phyloP scores from a whole-genome alignment of 768 basidiomycete genomes.

The Royoungia palumana region DNA sequence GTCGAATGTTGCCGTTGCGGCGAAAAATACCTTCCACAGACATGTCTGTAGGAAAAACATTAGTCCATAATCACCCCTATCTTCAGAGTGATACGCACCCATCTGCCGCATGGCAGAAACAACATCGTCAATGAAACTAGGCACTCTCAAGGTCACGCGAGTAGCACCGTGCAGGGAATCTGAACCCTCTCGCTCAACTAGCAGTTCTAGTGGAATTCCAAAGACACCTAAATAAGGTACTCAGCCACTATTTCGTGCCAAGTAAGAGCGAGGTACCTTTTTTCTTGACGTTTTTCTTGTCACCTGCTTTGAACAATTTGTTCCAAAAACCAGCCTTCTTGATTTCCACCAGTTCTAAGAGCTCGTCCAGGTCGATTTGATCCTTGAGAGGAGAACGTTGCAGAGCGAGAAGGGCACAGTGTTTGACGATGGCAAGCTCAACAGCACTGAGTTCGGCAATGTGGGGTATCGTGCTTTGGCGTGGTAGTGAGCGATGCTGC shows the following conservation, averaged over 20 bases:
- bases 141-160: constrained; percentile 78
- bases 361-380: constrained; percentile 86
- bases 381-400: constrained; percentile 76
- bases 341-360: constrained; percentile 86
- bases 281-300: constrained; percentile 90
- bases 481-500: constrained; percentile 78
- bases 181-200: constrained; percentile 93
- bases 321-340: constrained; percentile 97
- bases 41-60: constrained; percentile 67
- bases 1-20: constrained; percentile 95
- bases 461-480: constrained; percentile 74
- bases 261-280: constrained; percentile 52
- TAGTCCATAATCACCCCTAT: background rate
- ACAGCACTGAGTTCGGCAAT: constrained; percentile 81
- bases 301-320: constrained; percentile 85
- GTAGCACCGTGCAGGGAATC: constrained; percentile 93
- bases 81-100: constrained; percentile 55
- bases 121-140: constrained; percentile 97
- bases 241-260: constrained; percentile 8
- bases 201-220: constrained; percentile 84
- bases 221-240: constrained; percentile 68
- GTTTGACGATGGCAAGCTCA: constrained; percentile 88
- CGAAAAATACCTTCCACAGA: constrained; percentile 98
- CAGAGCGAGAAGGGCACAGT: constrained; percentile 80
- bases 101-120: constrained; percentile 98